Base-by-base conservation (phyloP, 495 filamentous ascomycete genomes). In the Friedmanniomyces endolithicus region DNA sequence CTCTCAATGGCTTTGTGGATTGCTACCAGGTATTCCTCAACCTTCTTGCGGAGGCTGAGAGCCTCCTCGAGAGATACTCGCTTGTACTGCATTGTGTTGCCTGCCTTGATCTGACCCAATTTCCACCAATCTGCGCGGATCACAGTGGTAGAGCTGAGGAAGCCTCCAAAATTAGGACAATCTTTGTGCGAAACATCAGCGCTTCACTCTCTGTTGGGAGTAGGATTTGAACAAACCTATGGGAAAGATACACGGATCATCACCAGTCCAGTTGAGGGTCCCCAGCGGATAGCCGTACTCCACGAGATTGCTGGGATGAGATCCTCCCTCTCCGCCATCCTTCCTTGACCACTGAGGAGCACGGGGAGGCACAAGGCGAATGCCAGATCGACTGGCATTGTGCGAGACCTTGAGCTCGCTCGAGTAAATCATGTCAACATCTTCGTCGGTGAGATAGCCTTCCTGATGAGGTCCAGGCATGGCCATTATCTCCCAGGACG, bases 401-500 rank as follows among this genome's bases (percentile, higher is more conserved):
- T 84, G 78, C 0, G 74, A 75, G 0, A 82, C 65, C 43, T 74
- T 74, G 3, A 52, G 16, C 35, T 74, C 64, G 23, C 71, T 78
- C 11, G 66, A 55, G 60, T 79, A 83, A 0, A 82, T 63, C 68
- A 77, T 81, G 12, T 77, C 66, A 17, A 77, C 71, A 52, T 77
- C 76, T 52, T 76, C 70, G 0, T 71, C 56, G 0, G 66, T 64
- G 27, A 84, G 63, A 53, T 75, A 78, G 12, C 75, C 78, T 49
- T 76, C 71, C 48, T 77, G 73, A 58, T 82, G 79, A 0, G 80
- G 79, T 0, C 80, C 79, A 39, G 71, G 70, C 74, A 82, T 79
- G 22, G 68, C 67, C 54, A 75, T 64, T 12, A 82, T 67, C 23
- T 74, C 70, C 73, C 73, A 74, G 11, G 70, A 65, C 46, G 65